phyloP scores from a whole-genome alignment of 2,329 filamentous ascomycete genomes.

The Phialophora verrucosa region DNA sequence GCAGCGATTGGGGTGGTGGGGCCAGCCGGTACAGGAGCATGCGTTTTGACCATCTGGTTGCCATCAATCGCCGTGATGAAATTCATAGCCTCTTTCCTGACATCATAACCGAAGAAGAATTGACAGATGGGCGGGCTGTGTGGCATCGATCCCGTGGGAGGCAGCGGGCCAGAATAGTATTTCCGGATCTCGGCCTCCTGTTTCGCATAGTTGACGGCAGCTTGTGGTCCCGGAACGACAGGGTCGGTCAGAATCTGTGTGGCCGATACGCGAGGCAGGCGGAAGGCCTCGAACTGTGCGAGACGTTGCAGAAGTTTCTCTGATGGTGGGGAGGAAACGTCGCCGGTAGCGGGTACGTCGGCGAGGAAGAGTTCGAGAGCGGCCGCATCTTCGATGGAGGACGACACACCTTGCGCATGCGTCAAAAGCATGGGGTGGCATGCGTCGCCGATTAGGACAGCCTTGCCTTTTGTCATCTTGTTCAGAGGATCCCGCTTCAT shows the following conservation, averaged over 20 bases:
- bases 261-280: constrained; percentile 35
- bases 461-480: constrained; percentile 58
- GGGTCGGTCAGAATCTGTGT: constrained; percentile 40
- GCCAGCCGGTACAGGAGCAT: not conserved
- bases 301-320: constrained; percentile 34
- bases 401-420: constrained; percentile 38
- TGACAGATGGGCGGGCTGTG: constrained; percentile 38
- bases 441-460: constrained; percentile 69
- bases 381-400: constrained; percentile 39
- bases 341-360: constrained; percentile 28
- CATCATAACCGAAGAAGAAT: constrained; percentile 40
- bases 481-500: constrained; percentile 38
- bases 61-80: constrained; percentile 26
- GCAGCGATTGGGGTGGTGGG: not conserved
- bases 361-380: constrained; percentile 38
- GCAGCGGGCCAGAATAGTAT: constrained; percentile 39
- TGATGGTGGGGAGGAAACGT: constrained; percentile 27
- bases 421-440: constrained; percentile 39
- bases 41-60: not conserved
- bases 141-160: constrained; percentile 35
- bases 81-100: constrained; percentile 33
- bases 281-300: constrained; percentile 35
- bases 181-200: constrained; percentile 37
- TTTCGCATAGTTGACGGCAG: constrained; percentile 36
- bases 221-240: constrained; percentile 37